These are phyloP conservation scores for Lactuca saligna DNA, from an alignment of 129 eudicot species.

Conservation along the genomic window DNA sequence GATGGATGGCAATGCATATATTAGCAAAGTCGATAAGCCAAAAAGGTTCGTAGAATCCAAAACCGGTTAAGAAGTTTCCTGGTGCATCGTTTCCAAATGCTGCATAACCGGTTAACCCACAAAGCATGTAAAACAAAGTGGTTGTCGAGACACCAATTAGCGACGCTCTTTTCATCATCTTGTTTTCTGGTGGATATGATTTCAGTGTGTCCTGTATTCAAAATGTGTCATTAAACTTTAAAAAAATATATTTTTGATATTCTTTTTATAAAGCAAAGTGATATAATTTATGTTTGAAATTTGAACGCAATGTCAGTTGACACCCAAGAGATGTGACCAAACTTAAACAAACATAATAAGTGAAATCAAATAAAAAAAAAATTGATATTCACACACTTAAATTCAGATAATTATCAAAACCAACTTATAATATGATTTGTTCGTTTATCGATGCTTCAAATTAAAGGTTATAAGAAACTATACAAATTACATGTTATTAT, in stretches of 20 bases:
- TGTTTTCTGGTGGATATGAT: constrained; percentile 78
- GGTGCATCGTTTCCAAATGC: constrained; percentile 87
- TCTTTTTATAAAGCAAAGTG: no score
- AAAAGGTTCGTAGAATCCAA: constrained; percentile 83
- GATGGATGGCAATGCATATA: constrained; percentile 76
- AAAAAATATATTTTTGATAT: neutral
- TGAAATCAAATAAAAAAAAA: constrained; percentile 1
- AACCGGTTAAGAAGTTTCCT: constrained; percentile 87
- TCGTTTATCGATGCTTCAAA: no score
- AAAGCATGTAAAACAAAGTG: constrained; percentile 65
- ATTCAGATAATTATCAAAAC: neutral
- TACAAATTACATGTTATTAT: no score
- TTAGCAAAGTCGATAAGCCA: constrained; percentile 85
- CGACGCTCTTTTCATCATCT: constrained; percentile 82
- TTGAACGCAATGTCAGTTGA: neutral
- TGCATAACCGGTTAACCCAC: constrained; percentile 73
- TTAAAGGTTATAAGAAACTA: no score
- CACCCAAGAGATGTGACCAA: neutral
- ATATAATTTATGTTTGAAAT: neutral
- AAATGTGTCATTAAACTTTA: neutral
- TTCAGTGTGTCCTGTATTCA: constrained; percentile 61
- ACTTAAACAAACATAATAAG: neutral
- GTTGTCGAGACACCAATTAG: constrained; percentile 65
- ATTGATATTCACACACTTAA: neutral
- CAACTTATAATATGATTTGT: no score